Base-by-base conservation (phyloP, 352 stramenopile species). In the Stramenopiles sp. region DNA sequence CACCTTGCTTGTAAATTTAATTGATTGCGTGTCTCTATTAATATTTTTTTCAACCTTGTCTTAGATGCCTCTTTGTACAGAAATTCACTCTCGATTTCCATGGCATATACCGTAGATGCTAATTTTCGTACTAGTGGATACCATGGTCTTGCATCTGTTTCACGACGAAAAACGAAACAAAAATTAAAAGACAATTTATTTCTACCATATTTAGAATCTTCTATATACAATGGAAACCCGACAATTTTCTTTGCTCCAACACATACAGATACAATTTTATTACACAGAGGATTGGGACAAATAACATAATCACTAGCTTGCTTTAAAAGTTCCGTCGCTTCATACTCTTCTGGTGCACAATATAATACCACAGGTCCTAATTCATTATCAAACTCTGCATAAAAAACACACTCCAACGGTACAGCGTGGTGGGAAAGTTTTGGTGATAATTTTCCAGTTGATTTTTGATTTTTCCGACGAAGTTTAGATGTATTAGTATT, bases 311-410 rank as follows among this genome's bases (percentile, higher is more conserved):
- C 53, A 69, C 53, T 69, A 23, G 53, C 27, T 27, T 69, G 20
- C 27, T 20, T 23, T 27, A 69, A 27, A 23, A 69, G 20, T 27
- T 43, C 73, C n/a, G 20, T 78, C n/a, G 73, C 63, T 31, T 32
- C 84, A n/a, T 74, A 93, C 89, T 92, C 84, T 38, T 85, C 78
- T 23, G 90, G 90, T 63, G 88, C 88, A 81, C 94, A 90, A 83
- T 93, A 94, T 73, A 93, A 86, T 83, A 95, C 92, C 81, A 92
- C 88, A 32, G 88, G 88, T n/a, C 90, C 90, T 7, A 88, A 87
- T 74, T 91, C 85, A 85, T 95, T 95, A 86, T 95, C 89, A 80
- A 95, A 95, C 84, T 95, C 90, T 83, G 87, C 91, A 83, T 95
- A 95, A 84, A 95, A 94, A 27, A 95, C 78, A 1, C 87, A 89